phyloP scores from a whole-genome alignment of 257 asterid genomes.

The Nicotiana knightiana region DNA sequence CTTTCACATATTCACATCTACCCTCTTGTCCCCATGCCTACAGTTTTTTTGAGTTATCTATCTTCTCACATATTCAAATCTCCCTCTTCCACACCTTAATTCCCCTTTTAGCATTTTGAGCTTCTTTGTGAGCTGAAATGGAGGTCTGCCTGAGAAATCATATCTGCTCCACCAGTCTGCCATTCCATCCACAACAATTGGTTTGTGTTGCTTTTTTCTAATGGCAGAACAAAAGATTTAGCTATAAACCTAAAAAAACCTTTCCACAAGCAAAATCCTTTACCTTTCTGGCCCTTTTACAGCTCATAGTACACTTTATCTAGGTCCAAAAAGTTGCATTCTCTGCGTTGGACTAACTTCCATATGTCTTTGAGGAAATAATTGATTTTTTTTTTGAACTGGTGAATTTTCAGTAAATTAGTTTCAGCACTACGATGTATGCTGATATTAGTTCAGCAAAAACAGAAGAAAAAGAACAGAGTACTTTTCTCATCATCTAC shows the following conservation, averaged over 20 bases:
- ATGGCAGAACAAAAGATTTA: slow-evolving; percentile 2
- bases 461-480: not conserved
- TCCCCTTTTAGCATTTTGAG: not conserved
- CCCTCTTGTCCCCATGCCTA: not conserved
- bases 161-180: not conserved
- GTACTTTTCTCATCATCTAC: not conserved
- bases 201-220: not conserved
- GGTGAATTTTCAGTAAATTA: not conserved
- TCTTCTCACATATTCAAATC: not conserved
- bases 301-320: not conserved
- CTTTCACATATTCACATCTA: not conserved
- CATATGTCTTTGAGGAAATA: not conserved
- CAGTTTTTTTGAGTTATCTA: no score
- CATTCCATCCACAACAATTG: not conserved
- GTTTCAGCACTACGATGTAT: slow-evolving; percentile 1
- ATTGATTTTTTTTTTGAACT: not conserved
- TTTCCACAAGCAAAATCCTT: not conserved
- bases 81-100: slow-evolving; percentile 1
- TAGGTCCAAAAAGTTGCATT: not conserved
- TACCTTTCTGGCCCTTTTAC: not conserved
- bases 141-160: not conserved
- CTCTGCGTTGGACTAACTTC: not conserved
- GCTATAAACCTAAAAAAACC: not conserved
- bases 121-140: not conserved
- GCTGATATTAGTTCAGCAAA: not conserved